phyloP scores from a whole-genome alignment of 1,284 basidiomycete species.

The Papiliotrema flavescens region DNA sequence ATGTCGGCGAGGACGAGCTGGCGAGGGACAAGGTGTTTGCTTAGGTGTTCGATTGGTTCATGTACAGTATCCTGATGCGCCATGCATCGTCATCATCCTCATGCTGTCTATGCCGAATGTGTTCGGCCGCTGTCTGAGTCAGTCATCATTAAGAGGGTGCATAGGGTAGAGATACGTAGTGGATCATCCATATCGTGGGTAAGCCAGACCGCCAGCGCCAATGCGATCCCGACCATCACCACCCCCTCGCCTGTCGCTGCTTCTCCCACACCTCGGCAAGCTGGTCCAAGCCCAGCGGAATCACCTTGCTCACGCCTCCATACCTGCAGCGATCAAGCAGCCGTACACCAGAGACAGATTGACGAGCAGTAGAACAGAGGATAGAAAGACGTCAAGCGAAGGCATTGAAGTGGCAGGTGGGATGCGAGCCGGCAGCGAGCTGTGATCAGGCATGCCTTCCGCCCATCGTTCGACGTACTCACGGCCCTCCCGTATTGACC shows the following conservation, averaged over 20 bases:
- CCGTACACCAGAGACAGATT: not conserved
- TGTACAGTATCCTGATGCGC: not conserved
- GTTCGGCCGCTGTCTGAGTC: too few relatives aligned
- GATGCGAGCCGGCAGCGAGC: not conserved
- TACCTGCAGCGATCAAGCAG: not conserved
- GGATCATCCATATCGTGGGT: too few relatives aligned
- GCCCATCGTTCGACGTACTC: slow-evolving; percentile 1
- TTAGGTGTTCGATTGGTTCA: slow-evolving; percentile 41
- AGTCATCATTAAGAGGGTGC: too few relatives aligned
- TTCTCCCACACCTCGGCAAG: not conserved
- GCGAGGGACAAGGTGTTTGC: slow-evolving; percentile 85
- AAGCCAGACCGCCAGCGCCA: too few relatives aligned
- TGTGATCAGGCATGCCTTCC: not conserved
- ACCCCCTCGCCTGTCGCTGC: slow-evolving; percentile 1
- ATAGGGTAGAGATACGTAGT: too few relatives aligned
- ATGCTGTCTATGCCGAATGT: too few relatives aligned
- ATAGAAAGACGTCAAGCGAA: not conserved
- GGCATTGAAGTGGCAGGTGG: not conserved
- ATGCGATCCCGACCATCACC: not conserved
- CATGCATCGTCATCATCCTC: too few relatives aligned
- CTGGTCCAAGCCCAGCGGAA: slow-evolving; percentile 5
- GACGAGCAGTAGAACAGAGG: not conserved
- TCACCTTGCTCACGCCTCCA: not conserved
- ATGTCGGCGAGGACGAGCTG: slow-evolving; percentile 71
- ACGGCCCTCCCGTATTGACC: slow-evolving; percentile 8